phyloP scores from a whole-genome alignment of 345 rosid genomes.

The Jatropha curcas region DNA sequence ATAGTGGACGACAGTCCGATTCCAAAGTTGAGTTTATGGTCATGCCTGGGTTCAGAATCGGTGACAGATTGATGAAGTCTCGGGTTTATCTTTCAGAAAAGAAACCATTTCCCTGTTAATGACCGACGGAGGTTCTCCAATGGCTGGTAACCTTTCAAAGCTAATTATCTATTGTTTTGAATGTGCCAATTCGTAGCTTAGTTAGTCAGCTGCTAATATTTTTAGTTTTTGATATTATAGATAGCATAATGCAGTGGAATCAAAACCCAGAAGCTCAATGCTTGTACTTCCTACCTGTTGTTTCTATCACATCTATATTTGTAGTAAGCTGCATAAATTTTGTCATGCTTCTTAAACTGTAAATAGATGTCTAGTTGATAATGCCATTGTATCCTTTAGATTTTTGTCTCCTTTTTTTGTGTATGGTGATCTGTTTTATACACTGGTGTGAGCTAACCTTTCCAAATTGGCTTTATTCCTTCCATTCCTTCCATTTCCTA shows the following conservation, averaged over 20 bases:
- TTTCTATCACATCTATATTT: not conserved
- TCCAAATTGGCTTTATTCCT: slow-evolving; percentile 3
- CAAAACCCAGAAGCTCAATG: slow-evolving; percentile 1
- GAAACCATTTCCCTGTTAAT: not conserved
- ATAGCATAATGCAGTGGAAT: slow-evolving; percentile 2
- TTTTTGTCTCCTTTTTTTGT: not conserved
- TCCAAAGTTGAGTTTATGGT: slow-evolving; percentile 53
- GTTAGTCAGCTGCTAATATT: slow-evolving; percentile 10
- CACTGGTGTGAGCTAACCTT: not conserved
- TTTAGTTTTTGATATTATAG: slow-evolving; percentile 13
- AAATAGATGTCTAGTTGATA: slow-evolving; percentile 16
- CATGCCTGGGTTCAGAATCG: slow-evolving; percentile 62
- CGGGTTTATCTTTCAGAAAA: slow-evolving; percentile 50
- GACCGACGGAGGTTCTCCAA: not conserved
- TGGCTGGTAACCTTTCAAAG: not conserved
- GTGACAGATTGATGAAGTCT: slow-evolving; percentile 41
- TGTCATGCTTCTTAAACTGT: slow-evolving; percentile 21
- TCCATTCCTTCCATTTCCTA: not conserved
- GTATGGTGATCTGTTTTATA: not conserved
- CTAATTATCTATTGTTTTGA: slow-evolving; percentile 10
- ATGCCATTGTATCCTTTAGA: not conserved
- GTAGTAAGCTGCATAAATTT: slow-evolving; percentile 11
- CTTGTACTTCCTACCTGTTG: slow-evolving; percentile 3
- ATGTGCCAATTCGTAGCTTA: slow-evolving; percentile 6
- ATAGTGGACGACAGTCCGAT: slow-evolving; percentile 17